Conservation (phyloP, 805 yeast genomes). For the Candida parachauliodes region DNA sequence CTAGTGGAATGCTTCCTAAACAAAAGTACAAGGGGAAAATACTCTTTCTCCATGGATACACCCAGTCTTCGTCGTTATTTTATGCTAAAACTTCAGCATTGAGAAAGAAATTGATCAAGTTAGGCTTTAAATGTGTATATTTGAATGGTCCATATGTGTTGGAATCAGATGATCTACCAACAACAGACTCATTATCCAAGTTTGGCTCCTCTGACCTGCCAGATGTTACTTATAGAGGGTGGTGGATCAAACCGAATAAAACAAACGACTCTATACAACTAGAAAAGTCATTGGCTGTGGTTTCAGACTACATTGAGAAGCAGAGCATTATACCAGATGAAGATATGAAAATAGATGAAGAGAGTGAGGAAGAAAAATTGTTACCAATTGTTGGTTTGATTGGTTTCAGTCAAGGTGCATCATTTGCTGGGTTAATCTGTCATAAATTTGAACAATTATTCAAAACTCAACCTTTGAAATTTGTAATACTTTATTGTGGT, state of each 20-base stretch:
- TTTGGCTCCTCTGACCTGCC: constrained; percentile 36
- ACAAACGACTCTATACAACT: constrained; percentile 44
- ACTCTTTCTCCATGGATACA: constrained; percentile 87
- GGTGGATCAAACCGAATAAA: constrained; percentile 65
- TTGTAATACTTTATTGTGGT: constrained; percentile 77
- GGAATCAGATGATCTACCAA: constrained; percentile 70
- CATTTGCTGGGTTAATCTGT: constrained; percentile 68
- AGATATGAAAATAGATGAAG: constrained; percentile 16
- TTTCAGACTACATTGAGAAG: constrained; percentile 47
- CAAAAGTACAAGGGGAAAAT: constrained; percentile 42
- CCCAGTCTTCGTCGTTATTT: constrained; percentile 79
- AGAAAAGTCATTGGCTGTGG: constrained; percentile 47
- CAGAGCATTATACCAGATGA: constrained; percentile 47
- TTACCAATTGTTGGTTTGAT: constrained; percentile 80
- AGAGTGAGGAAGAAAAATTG: constrained; percentile 18
- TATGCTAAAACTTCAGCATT: constrained; percentile 88
- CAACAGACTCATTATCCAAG: constrained; percentile 53
- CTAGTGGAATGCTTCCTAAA: constrained; percentile 1
- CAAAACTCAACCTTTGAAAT: constrained; percentile 49
- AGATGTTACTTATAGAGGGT: constrained; percentile 49
- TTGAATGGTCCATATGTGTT: constrained; percentile 74
- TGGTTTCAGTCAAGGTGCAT: constrained; percentile 96
- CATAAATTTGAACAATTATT: constrained; percentile 55
- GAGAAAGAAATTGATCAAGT: constrained; percentile 66
- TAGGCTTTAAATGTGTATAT: constrained; percentile 68